These are phyloP conservation scores for Punctularia strigosozonata DNA, from an alignment of 768 basidiomycete species.

Conservation along the genomic window DNA sequence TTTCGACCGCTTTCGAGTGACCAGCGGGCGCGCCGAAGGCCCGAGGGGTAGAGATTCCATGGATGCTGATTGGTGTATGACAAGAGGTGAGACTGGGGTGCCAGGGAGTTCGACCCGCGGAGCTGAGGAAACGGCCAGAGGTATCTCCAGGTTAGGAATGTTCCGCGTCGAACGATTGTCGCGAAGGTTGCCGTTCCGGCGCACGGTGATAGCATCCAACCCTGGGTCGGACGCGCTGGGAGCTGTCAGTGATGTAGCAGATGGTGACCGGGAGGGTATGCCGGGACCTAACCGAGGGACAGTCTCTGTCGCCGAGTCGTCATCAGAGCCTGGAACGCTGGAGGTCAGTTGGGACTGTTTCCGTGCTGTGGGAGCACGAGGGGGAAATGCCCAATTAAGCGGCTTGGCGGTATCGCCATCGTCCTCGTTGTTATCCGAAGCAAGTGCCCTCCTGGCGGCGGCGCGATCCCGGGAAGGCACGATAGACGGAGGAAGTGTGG, in stretches of 20 bases:
- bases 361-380: constrained; percentile 20
- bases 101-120: constrained; percentile 10
- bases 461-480: constrained; percentile 24
- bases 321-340: constrained; percentile 15
- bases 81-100: constrained; percentile 9
- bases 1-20: constrained; percentile 30
- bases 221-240: background rate
- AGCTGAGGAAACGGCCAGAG: constrained; percentile 12
- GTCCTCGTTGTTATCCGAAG: constrained; percentile 23
- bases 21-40: no score
- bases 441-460: constrained; percentile 18
- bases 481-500: constrained; percentile 14
- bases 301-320: constrained; percentile 14
- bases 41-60: constrained; percentile 11
- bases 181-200: constrained; percentile 11
- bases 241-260: background rate
- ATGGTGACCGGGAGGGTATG: constrained; percentile 9
- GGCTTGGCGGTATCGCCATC: constrained; percentile 33
- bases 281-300: constrained; percentile 14
- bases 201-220: background rate
- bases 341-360: constrained; percentile 21
- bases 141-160: constrained; percentile 28
- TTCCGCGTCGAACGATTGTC: constrained; percentile 20
- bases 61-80: constrained; percentile 8
- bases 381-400: constrained; percentile 42